Conservation (phyloP, 805 yeast species). For the Torulaspora microellipsoides region DNA sequence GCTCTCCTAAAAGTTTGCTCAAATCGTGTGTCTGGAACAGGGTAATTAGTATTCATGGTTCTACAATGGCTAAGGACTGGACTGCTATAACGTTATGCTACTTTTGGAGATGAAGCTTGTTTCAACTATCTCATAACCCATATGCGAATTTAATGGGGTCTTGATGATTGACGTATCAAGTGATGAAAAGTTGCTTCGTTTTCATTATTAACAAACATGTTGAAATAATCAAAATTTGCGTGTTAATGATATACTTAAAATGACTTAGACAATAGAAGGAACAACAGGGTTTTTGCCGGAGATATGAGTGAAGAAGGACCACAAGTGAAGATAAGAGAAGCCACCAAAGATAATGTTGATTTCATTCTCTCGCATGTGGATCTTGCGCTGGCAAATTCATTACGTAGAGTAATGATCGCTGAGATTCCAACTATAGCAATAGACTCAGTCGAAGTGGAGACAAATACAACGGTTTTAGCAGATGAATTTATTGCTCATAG, state of each 20-base stretch:
- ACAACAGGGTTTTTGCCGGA: background rate
- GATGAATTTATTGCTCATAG: conserved; percentile 96
- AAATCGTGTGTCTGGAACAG: conserved; percentile 62
- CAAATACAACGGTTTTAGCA: conserved; percentile 89
- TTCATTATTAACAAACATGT: no score
- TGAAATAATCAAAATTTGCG: no score
- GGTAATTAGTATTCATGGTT: conserved; percentile 22
- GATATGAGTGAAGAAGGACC: conserved; percentile 45
- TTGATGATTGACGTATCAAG: no score
- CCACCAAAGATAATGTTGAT: conserved; percentile 84
- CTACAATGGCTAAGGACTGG: no score
- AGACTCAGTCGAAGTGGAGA: conserved; percentile 90
- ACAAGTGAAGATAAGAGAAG: conserved; percentile 80
- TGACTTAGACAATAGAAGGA: no score
- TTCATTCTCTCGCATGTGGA: conserved; percentile 85
- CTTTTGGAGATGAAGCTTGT: no score
- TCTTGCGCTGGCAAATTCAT: conserved; percentile 83
- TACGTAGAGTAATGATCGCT: conserved; percentile 87
- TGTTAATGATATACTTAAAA: no score
- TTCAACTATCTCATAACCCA: no score
- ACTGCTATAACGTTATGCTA: no score
- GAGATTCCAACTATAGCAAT: conserved; percentile 97
- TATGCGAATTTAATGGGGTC: no score
- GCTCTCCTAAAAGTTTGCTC: conserved; percentile 54
- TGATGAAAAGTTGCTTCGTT: no score